phyloP scores from a whole-genome alignment of 2,329 filamentous ascomycete species.

The Thyridium curvatum region DNA sequence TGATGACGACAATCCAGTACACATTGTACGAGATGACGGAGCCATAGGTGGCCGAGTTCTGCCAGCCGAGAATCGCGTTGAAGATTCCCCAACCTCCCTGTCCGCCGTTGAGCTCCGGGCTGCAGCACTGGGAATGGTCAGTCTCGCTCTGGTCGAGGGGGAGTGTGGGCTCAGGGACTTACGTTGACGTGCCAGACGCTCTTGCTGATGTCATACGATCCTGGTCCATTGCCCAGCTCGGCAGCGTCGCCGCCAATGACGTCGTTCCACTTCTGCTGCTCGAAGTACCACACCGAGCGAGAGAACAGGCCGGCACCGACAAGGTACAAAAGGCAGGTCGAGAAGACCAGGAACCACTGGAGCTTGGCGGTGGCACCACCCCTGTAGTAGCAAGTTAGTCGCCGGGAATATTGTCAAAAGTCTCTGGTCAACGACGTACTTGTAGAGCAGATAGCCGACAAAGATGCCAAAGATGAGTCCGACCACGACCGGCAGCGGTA shows the following conservation, averaged over 20 bases:
- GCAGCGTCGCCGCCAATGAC: constrained; percentile 48
- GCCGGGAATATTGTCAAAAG: constrained; percentile 2
- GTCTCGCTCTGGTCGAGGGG: too few species aligned
- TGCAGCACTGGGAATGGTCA: constrained; percentile 58
- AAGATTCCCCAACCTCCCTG: constrained; percentile 76
- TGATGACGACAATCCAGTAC: constrained; percentile 72
- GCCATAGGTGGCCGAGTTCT: constrained; percentile 81
- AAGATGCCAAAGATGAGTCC: constrained; percentile 61
- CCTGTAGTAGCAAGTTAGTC: constrained; percentile 15
- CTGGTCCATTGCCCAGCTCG: constrained; percentile 50
- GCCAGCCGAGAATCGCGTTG: constrained; percentile 81
- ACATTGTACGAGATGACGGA: constrained; percentile 83
- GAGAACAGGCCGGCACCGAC: constrained; percentile 78
- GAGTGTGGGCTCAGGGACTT: constrained; percentile 18
- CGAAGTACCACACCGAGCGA: constrained; percentile 64
- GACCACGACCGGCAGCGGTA: constrained; percentile 70
- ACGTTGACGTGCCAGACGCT: constrained; percentile 80
- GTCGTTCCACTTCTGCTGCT: constrained; percentile 59
- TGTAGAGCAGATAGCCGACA: constrained; percentile 73
- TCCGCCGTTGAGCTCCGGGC: constrained; percentile 63
- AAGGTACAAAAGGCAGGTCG: constrained; percentile 74
- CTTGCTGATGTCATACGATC: constrained; percentile 69
- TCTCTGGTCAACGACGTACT: constrained; percentile 43
- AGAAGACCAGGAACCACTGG: constrained; percentile 60
- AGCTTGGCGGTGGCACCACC: constrained; percentile 32